Evolutionary conservation across 2,329 filamentous ascomycete species (phyloP), one percentile per base, ranked within the genome.

Genomic region (Davidsoniella neocaledoniae): DNA sequence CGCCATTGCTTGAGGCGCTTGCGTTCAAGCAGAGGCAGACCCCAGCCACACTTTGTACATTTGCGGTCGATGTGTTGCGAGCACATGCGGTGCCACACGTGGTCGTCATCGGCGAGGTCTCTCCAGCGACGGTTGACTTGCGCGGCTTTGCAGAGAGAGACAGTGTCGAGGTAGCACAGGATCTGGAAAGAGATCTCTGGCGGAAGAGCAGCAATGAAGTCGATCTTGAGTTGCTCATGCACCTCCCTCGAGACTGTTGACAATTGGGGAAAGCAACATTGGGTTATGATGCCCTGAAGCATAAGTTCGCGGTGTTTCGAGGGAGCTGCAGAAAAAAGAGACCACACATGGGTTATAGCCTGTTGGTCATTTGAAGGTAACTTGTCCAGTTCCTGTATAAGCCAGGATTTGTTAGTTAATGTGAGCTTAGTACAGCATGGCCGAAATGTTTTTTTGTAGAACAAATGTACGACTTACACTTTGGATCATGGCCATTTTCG

Each of bases 21-120:
- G 58, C 86, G 77, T 60, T 98, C 91, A 46, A 98, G 68, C 51
- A 94, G 67, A 14, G 91, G 91, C 53, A 98, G 66, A 2, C 91
- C 91, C 86, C 88, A 96, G 21, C 91, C 90, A 61, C 91, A 98
- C 61, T 91, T 94, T 53, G 80, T 88, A 63, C 88, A 95, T 62
- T 94, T 94, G 54, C 86, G 73, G 62, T 93, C 86, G 57, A 95
- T 93, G 63, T 94, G 88, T 61, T 96, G 90, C 64, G 94, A 87
- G 62, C 91, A 98, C 88, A 96, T 95, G 55, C 82, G 83, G 61
- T 95, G 66, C 91, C 91, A 98, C 3, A 98, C 90, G 7, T 94
- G 83, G 63, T 98, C 90, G 60, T 95, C 90, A 58, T 96, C 91
- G n/a, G 91, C 90, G 39, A 98, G 69, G 51, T 77, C 77, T 54